These are phyloP conservation scores for Coniochaeta sp. DNA, from an alignment of 2,329 filamentous ascomycete species.

Conservation along the genomic window DNA sequence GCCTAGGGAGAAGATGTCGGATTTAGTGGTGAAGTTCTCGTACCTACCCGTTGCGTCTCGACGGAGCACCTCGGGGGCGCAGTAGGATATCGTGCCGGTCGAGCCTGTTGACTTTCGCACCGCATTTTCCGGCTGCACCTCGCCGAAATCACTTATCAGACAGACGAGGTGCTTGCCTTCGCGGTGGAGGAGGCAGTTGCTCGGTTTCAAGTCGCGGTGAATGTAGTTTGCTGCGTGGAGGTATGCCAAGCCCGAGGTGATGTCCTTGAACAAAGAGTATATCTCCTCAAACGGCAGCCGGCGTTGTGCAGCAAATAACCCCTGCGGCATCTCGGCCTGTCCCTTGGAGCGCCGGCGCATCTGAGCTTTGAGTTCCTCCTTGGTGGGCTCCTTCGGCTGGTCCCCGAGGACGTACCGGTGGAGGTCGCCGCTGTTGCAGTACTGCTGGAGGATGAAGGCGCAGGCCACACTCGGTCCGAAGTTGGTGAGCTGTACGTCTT, in stretches of 20 bases:
- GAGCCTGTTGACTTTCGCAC: constrained; percentile 84
- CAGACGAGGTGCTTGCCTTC: constrained; percentile 67
- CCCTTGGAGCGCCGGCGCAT: constrained; percentile 70
- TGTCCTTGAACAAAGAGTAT: constrained; percentile 92
- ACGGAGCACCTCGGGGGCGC: constrained; percentile 85
- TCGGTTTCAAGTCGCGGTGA: constrained; percentile 91
- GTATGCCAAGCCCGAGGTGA: constrained; percentile 85
- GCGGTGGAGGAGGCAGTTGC: constrained; percentile 83
- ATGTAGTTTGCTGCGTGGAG: constrained; percentile 90
- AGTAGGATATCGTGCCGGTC: constrained; percentile 96
- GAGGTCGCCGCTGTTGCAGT: constrained; percentile 93
- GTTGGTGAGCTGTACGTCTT: constrained; percentile 74
- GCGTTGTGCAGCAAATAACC: constrained; percentile 34
- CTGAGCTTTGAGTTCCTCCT: constrained; percentile 82
- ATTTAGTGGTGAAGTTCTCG: constrained; percentile 94
- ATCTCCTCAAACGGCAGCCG: constrained; percentile 79
- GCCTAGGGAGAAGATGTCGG: constrained; percentile 94
- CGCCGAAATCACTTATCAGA: constrained; percentile 94
- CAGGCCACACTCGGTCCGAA: constrained; percentile 92
- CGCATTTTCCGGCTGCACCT: constrained; percentile 80
- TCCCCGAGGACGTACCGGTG: constrained; percentile 78
- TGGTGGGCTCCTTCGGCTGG: constrained; percentile 55
- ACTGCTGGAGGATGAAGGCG: constrained; percentile 95
- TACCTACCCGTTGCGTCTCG: constrained; percentile 63
- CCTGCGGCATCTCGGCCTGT: constrained; percentile 55